A percentile compares a stretch with the other conserved stretches of the same genome.
Evolutionary conservation across 139 green algal genomes (phyloP).

Genomic region (Ostreobium quekettii): DNA sequence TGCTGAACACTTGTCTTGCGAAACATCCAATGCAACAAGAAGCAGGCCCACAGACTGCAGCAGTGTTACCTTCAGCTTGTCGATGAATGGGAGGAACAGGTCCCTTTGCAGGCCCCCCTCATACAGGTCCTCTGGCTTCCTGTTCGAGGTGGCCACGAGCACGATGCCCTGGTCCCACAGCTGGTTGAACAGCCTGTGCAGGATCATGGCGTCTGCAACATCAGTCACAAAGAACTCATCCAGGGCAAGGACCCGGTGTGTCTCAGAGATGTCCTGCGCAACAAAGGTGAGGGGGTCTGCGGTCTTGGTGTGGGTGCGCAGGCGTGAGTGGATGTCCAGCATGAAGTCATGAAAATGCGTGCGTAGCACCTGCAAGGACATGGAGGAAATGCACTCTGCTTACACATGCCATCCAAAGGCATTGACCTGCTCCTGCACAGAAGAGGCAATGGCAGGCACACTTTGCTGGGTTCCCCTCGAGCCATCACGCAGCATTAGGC

Average conservation of each 20-base stretch:
- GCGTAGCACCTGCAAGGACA: constrained; percentile 49
- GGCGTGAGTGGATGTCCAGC: constrained; percentile 78
- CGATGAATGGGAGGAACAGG: constrained; percentile 96
- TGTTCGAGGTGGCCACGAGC: constrained; percentile 81
- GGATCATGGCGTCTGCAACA: constrained; percentile 90
- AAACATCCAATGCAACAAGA: too few relatives aligned
- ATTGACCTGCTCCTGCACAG: too few relatives aligned
- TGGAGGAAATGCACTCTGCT: too few relatives aligned
- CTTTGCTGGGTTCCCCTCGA: too few relatives aligned
- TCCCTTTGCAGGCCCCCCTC: constrained; percentile 85
- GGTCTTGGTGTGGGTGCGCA: constrained; percentile 29
- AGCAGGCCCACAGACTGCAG: too few relatives aligned
- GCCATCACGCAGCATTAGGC: too few relatives aligned
- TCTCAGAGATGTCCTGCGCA: constrained; percentile 45
- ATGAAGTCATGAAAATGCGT: constrained; percentile 99
- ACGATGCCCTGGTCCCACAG: constrained; percentile 69
- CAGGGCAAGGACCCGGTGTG: constrained; percentile 68
- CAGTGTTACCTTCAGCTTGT: constrained; percentile 67
- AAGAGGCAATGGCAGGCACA: too few relatives aligned
- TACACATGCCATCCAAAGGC: too few relatives aligned
- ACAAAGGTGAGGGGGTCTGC: constrained; percentile 34
- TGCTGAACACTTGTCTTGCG: too few relatives aligned
- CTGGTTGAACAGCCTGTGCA: constrained; percentile 70
- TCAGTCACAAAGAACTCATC: constrained; percentile 98
- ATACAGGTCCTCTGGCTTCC: constrained; percentile 81